Conservation (phyloP, 495 filamentous ascomycete species). For the Penicillium cataractarum region DNA sequence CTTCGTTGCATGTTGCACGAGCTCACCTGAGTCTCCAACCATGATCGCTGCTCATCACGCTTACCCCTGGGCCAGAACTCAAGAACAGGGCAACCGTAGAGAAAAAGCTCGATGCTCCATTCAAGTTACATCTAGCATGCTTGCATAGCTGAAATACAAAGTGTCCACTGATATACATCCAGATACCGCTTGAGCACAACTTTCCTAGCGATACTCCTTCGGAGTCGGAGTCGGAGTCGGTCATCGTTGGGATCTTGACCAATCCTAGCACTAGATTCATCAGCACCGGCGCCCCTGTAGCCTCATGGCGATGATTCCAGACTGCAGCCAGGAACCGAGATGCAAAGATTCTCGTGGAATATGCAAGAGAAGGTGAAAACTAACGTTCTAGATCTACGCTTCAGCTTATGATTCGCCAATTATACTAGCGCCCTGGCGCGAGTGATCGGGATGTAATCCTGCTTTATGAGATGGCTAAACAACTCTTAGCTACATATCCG, state of each 20-base stretch:
- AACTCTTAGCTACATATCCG: constrained; percentile 2
- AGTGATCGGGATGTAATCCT: constrained; percentile 17
- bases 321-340: neutral
- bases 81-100: neutral
- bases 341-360: neutral
- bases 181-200: neutral
- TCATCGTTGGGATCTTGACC: constrained; percentile 3
- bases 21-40: neutral
- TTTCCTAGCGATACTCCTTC: constrained; percentile 1
- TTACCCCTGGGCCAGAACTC: neutral
- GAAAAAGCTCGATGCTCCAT: neutral
- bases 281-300: neutral
- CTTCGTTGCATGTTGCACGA: neutral
- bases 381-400: neutral
- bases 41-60: neutral
- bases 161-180: neutral
- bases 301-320: neutral
- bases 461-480: constrained; percentile 7
- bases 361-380: constrained; percentile 1
- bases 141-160: neutral
- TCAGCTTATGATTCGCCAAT: constrained; percentile 15
- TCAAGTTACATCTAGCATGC: neutral
- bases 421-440: constrained; percentile 4
- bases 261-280: neutral
- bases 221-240: constrained; percentile 33